Evolutionary conservation across 164 flowering plant genomes (phyloP).

Genomic region (Sedum album): DNA sequence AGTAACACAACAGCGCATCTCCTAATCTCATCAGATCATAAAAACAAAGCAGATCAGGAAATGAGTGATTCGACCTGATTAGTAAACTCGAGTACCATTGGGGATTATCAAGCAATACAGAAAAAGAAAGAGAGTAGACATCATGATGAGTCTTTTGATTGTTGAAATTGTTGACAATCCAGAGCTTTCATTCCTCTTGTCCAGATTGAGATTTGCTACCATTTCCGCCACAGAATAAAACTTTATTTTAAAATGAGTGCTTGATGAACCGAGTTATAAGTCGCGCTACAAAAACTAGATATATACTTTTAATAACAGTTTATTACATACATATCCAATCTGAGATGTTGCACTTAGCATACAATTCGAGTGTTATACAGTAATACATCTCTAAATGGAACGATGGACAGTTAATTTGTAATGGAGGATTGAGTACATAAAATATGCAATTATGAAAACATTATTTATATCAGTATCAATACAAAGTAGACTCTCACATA

Average conservation of each 20-base stretch:
- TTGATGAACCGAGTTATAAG: too few relatives aligned
- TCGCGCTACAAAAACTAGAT: too few relatives aligned
- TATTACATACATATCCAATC: too few relatives aligned
- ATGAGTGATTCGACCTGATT: background rate
- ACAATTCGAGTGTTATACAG: too few relatives aligned
- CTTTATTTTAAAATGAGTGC: too few relatives aligned
- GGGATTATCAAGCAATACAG: background rate
- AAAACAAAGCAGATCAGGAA: background rate
- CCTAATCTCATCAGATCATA: too few relatives aligned
- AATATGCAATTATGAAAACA: background rate
- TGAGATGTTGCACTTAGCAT: too few relatives aligned
- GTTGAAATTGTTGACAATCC: constrained; percentile 1
- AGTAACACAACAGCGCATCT: background rate
- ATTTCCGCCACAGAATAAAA: background rate
- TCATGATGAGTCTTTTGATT: constrained; percentile 1
- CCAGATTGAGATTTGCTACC: constrained; percentile 7
- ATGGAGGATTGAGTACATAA: too few relatives aligned
- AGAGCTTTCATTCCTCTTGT: background rate
- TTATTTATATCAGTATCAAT: background rate
- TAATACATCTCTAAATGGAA: too few relatives aligned
- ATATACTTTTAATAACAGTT: too few relatives aligned
- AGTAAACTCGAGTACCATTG: background rate
- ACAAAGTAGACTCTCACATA: background rate
- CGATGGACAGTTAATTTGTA: too few relatives aligned
- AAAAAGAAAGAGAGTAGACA: background rate